phyloP scores from a whole-genome alignment of 257 asterid genomes.

The Cynanchum wilfordii region DNA sequence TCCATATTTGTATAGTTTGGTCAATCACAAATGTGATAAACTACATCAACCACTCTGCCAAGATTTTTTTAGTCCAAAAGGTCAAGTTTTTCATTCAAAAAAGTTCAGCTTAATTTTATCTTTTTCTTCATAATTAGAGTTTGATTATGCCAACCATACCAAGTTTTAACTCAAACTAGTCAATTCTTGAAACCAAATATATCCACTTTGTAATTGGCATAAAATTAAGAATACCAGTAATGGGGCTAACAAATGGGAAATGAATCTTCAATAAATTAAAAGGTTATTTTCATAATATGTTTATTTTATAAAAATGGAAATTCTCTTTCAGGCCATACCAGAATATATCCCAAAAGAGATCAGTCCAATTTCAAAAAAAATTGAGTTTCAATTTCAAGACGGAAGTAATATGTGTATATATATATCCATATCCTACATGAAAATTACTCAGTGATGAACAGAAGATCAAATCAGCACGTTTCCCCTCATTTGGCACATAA shows the following conservation, averaged over 20 bases:
- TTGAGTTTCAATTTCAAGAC: neutral
- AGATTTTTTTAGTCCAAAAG: too few species aligned
- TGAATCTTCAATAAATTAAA: neutral
- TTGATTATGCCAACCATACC: too few species aligned
- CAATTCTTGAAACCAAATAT: neutral
- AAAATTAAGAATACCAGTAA: too few species aligned
- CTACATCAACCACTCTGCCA: too few species aligned
- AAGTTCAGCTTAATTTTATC: too few species aligned
- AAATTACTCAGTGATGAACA: neutral
- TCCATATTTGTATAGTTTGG: too few species aligned
- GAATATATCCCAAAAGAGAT: neutral
- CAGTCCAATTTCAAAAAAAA: neutral
- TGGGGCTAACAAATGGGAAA: neutral
- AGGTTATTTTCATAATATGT: neutral
- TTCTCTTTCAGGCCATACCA: neutral
- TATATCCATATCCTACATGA: neutral
- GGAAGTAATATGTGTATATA: neutral
- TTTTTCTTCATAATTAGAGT: too few species aligned
- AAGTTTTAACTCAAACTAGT: neutral
- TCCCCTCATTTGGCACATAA: conserved; percentile 1
- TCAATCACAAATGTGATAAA: too few species aligned
- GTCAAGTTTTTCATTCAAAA: too few species aligned
- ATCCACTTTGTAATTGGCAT: too few species aligned
- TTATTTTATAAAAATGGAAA: neutral
- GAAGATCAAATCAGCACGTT: neutral